Evolutionary conservation across 1,284 basidiomycete species (phyloP).

Genomic region (Leccinum colubrinum): DNA sequence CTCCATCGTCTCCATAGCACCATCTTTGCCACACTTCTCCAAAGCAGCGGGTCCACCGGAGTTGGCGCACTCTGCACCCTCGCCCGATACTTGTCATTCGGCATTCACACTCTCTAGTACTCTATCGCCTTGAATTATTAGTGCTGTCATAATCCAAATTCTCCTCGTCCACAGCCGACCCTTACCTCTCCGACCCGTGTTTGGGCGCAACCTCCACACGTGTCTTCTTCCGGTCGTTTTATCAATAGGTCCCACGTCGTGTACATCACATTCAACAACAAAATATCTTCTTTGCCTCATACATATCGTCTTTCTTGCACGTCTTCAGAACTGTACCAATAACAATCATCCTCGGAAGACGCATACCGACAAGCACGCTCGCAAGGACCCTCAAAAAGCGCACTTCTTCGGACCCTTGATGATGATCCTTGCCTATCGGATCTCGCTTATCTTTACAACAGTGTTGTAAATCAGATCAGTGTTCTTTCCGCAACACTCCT

Average conservation of each 20-base stretch:
- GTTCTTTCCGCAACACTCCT: background rate
- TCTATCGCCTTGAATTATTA: background rate
- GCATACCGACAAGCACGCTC: background rate
- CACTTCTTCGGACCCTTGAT: slow-evolving; percentile 2
- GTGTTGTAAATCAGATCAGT: slow-evolving; percentile 6
- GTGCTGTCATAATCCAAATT: background rate
- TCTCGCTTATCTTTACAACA: slow-evolving; percentile 2
- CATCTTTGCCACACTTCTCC: background rate
- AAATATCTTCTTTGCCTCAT: background rate
- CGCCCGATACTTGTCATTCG: background rate
- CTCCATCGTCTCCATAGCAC: background rate
- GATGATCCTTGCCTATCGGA: background rate
- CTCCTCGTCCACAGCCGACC: background rate
- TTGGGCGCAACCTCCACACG: slow-evolving; percentile 13
- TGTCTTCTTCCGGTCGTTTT: background rate
- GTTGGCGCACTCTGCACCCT: background rate
- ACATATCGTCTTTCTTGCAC: background rate
- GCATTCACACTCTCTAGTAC: background rate
- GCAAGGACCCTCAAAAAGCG: background rate
- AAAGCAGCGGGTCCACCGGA: background rate
- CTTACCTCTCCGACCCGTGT: slow-evolving; percentile 1
- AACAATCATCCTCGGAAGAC: background rate
- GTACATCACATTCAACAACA: slow-evolving; percentile 4
- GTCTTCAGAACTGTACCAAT: background rate
- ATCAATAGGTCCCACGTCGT: background rate